A percentile compares a stretch with the other conserved stretches of the same genome.
Conservation (phyloP, 192 early-diverging fungal species). For the Backusella psychrophila region DNA sequence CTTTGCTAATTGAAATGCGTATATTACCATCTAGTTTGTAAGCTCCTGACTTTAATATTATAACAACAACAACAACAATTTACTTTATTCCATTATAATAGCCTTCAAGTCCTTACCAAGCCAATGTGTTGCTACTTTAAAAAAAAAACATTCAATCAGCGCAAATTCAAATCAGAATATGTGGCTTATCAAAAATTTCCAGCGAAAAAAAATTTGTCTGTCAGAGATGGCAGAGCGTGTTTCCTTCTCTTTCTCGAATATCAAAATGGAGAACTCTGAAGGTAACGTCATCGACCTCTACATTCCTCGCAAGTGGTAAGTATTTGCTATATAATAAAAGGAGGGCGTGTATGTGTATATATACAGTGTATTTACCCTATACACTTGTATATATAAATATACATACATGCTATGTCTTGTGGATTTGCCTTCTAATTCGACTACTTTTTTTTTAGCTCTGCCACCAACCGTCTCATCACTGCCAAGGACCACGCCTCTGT, state of each 20-base stretch:
- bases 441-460: conserved; percentile 61
- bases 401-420: not conserved
- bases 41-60: too few relatives aligned
- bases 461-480: conserved; percentile 96
- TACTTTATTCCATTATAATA: too few relatives aligned
- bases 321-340: conserved; percentile 12
- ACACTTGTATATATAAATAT: not conserved
- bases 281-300: conserved; percentile 77
- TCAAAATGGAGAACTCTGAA: conserved; percentile 50
- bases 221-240: not conserved
- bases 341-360: too few relatives aligned
- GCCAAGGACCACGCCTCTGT: conserved; percentile 99
- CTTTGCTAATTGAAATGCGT: too few relatives aligned
- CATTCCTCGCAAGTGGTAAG: conserved; percentile 94
- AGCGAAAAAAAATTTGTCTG: conserved; percentile 9
- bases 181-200: not conserved
- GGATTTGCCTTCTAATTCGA: not conserved
- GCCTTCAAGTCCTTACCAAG: too few relatives aligned
- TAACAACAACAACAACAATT: too few relatives aligned
- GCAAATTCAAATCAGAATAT: not conserved
- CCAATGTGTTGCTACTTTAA: too few relatives aligned
- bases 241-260: conserved; percentile 32
- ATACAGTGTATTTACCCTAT: too few relatives aligned
- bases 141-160: not conserved
- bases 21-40: too few relatives aligned